Evolutionary conservation across 2,329 filamentous ascomycete species (phyloP).

Genomic region (Colletotrichum liriopes): DNA sequence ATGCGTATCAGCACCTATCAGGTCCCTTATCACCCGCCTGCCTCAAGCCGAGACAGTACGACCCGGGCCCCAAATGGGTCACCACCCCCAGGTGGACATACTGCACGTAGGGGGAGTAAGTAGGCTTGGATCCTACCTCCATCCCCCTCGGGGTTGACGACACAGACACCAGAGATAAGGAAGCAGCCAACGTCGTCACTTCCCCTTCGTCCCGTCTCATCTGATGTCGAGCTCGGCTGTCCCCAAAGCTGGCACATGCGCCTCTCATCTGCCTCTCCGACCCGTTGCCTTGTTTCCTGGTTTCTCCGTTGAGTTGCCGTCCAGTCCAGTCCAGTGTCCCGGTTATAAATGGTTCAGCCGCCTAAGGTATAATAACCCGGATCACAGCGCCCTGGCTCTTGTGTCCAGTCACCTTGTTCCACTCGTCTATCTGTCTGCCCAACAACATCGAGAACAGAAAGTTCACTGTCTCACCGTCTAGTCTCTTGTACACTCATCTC

Average conservation of each 20-base stretch:
- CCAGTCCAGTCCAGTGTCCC: neutral
- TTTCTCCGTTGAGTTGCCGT: neutral
- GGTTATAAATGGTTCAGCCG: neutral
- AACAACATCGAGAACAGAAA: neutral
- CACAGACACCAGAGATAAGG: constrained; percentile 12
- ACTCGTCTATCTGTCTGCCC: neutral
- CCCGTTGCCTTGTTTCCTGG: neutral
- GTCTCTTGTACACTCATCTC: neutral
- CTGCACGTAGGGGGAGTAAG: neutral
- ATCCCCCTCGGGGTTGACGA: neutral
- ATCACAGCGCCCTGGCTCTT: neutral
- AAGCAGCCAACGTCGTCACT: constrained; percentile 8
- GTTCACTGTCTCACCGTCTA: neutral
- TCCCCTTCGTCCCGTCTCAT: constrained; percentile 17
- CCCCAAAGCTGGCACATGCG: constrained; percentile 18
- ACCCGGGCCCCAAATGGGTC: neutral
- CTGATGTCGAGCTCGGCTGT: constrained; percentile 4
- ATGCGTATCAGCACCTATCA: constrained; percentile 16
- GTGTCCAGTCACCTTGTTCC: too few species aligned
- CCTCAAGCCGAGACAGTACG: constrained; percentile 25
- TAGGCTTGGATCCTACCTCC: neutral
- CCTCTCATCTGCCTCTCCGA: neutral
- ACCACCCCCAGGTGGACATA: neutral
- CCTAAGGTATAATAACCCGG: neutral
- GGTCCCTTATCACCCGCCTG: constrained; percentile 11